Conservation (phyloP, 305 asterid species). For the Caryopteris hybrid region DNA sequence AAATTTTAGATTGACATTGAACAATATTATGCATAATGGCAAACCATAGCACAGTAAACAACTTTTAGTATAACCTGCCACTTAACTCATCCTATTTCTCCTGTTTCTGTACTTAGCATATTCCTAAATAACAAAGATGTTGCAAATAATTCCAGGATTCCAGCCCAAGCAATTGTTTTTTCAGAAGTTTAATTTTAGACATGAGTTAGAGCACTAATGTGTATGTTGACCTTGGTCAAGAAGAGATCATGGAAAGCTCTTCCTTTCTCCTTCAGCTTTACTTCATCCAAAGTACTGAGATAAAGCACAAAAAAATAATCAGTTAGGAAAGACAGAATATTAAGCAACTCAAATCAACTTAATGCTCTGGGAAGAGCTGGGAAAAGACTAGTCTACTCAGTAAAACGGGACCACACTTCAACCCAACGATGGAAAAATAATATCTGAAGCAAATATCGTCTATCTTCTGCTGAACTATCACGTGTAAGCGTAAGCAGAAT, state of each 20-base stretch:
- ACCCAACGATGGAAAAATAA: background rate
- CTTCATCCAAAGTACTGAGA: conserved; percentile 83
- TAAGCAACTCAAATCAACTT: conserved; percentile 2
- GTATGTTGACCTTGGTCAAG: conserved; percentile 70
- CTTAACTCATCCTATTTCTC: background rate
- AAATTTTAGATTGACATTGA: background rate
- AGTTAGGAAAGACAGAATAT: background rate
- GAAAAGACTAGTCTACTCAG: conserved; percentile 3
- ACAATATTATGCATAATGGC: background rate
- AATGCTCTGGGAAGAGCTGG: conserved; percentile 3
- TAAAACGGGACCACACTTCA: conserved; percentile 1
- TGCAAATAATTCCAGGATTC: background rate
- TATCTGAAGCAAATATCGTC: background rate
- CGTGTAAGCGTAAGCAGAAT: background rate
- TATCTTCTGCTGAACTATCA: background rate
- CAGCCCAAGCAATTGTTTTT: conserved; percentile 3
- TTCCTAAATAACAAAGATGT: background rate
- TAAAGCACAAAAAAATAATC: conserved; percentile 14
- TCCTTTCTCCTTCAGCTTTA: conserved; percentile 92
- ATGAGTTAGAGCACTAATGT: background rate
- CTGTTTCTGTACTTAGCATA: background rate
- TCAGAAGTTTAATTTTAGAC: conserved; percentile 9
- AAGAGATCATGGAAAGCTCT: conserved; percentile 80
- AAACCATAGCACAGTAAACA: too few species aligned
- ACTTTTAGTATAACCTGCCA: background rate